phyloP scores from a whole-genome alignment of 2,329 filamentous ascomycete species.

The Xylaria sp. region DNA sequence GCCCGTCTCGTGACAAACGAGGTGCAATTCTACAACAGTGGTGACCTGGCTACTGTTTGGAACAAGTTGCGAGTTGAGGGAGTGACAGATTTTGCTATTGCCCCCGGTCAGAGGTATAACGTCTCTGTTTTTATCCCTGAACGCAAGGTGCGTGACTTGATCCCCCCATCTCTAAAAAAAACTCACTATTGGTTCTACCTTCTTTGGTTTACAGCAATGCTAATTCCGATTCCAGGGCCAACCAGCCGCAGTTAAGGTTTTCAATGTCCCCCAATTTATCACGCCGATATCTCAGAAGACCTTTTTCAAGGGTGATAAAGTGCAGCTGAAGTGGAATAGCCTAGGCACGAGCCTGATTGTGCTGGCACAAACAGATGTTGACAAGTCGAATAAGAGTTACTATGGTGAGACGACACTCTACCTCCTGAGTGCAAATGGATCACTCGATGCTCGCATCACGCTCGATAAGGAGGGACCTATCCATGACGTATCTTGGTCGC shows the following conservation, averaged over 20 bases:
- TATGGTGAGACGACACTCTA: slow-evolving; percentile 99
- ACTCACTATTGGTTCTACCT: not conserved
- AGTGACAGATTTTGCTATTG: slow-evolving; percentile 86
- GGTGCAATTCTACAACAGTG: slow-evolving; percentile 94
- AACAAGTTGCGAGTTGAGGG: slow-evolving; percentile 95
- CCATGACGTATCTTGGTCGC: slow-evolving; percentile 98
- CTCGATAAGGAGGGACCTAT: slow-evolving; percentile 98
- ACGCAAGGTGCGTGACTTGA: slow-evolving; percentile 75
- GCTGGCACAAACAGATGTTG: slow-evolving; percentile 95
- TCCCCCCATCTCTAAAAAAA: no score
- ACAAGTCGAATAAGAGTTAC: slow-evolving; percentile 98
- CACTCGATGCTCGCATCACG: slow-evolving; percentile 90
- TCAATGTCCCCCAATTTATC: slow-evolving; percentile 87
- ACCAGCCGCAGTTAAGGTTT: slow-evolving; percentile 93
- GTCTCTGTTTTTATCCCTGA: slow-evolving; percentile 96
- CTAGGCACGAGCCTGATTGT: slow-evolving; percentile 91
- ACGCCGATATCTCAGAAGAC: slow-evolving; percentile 93
- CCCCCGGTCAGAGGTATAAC: slow-evolving; percentile 88
- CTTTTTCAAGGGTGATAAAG: slow-evolving; percentile 99
- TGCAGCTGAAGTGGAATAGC: slow-evolving; percentile 97
- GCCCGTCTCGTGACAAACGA: slow-evolving; percentile 95
- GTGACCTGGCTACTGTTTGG: slow-evolving; percentile 87
- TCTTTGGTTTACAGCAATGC: not conserved
- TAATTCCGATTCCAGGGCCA: slow-evolving; percentile 70
- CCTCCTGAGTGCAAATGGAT: slow-evolving; percentile 88